phyloP scores from a whole-genome alignment of 2,329 filamentous ascomycete genomes.

The Penicillium rolfsii region DNA sequence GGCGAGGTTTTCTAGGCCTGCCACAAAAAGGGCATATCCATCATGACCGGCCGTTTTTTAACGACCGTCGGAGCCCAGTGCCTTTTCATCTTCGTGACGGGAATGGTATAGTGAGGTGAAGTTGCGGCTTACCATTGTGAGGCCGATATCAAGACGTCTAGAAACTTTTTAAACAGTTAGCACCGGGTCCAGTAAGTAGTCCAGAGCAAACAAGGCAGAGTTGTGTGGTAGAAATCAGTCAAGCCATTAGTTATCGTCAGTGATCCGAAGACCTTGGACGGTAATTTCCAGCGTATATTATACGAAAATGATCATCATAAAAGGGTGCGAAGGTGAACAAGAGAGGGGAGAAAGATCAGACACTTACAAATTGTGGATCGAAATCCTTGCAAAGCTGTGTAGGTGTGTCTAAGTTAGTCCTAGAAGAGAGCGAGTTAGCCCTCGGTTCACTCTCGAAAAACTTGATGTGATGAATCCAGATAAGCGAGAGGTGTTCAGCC shows the following conservation, averaged over 20 bases:
- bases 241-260: slow-evolving; percentile 86
- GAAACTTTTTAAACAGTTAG: slow-evolving; percentile 28
- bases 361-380: slow-evolving; percentile 32
- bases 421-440: slow-evolving; percentile 27
- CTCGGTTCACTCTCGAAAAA: slow-evolving; percentile 17
- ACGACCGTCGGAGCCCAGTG: slow-evolving; percentile 91
- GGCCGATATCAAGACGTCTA: slow-evolving; percentile 11
- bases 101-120: slow-evolving; percentile 6
- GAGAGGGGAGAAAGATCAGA: slow-evolving; percentile 33
- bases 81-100: slow-evolving; percentile 56
- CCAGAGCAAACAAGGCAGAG: slow-evolving; percentile 25
- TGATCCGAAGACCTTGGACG: slow-evolving; percentile 73
- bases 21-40: slow-evolving; percentile 82
- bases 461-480: slow-evolving; percentile 21
- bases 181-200: slow-evolving; percentile 8
- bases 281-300: slow-evolving; percentile 91
- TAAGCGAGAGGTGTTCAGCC: slow-evolving; percentile 65
- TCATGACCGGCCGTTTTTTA: slow-evolving; percentile 65
- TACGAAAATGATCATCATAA: slow-evolving; percentile 61
- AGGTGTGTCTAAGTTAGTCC: slow-evolving; percentile 15
- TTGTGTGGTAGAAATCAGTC: slow-evolving; percentile 62
- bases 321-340: slow-evolving; percentile 33
- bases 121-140: slow-evolving; percentile 31
- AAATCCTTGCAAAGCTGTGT: background rate
- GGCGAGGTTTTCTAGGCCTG: slow-evolving; percentile 99